These are phyloP conservation scores for Xerocomus spinulosus DNA, from an alignment of 768 basidiomycete species.

Conservation along the genomic window DNA sequence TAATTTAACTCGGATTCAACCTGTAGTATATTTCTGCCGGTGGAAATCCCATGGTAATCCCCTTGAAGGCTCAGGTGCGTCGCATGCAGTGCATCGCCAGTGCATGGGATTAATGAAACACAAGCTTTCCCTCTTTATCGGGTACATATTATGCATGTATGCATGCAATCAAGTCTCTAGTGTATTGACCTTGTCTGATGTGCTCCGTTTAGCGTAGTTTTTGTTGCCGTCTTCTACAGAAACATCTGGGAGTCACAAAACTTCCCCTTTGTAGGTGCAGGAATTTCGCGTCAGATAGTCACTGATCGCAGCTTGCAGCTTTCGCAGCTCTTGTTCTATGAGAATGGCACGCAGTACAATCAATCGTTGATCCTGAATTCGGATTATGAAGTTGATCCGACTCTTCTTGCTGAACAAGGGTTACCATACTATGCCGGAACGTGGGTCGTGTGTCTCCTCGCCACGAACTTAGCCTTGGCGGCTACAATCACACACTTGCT, in stretches of 20 bases:
- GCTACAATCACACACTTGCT: conserved; percentile 49
- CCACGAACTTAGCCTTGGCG: conserved; percentile 28
- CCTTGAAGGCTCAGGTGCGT: conserved; percentile 45
- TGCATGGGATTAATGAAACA: neutral
- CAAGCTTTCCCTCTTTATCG: conserved; percentile 43
- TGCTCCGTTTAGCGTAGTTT: conserved; percentile 27
- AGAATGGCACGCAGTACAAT: conserved; percentile 49
- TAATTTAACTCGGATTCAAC: neutral
- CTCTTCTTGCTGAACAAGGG: conserved; percentile 42
- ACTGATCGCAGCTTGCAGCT: conserved; percentile 26
- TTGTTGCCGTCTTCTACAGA: conserved; percentile 35
- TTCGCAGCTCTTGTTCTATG: conserved; percentile 46
- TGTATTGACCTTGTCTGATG: neutral
- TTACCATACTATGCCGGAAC: conserved; percentile 29
- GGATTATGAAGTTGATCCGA: conserved; percentile 47
- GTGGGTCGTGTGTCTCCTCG: conserved; percentile 19
- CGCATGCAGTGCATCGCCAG: neutral
- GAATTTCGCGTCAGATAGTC: neutral
- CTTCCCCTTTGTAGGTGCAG: conserved; percentile 51
- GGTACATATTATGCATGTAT: conserved; percentile 49
- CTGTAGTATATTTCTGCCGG: conserved; percentile 19
- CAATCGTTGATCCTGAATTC: conserved; percentile 50
- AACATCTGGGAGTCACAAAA: conserved; percentile 56
- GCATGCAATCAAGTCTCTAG: conserved; percentile 4
- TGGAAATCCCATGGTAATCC: conserved; percentile 48